phyloP scores from a whole-genome alignment of 2,329 filamentous ascomycete genomes.

The Chaetomium globosum region DNA sequence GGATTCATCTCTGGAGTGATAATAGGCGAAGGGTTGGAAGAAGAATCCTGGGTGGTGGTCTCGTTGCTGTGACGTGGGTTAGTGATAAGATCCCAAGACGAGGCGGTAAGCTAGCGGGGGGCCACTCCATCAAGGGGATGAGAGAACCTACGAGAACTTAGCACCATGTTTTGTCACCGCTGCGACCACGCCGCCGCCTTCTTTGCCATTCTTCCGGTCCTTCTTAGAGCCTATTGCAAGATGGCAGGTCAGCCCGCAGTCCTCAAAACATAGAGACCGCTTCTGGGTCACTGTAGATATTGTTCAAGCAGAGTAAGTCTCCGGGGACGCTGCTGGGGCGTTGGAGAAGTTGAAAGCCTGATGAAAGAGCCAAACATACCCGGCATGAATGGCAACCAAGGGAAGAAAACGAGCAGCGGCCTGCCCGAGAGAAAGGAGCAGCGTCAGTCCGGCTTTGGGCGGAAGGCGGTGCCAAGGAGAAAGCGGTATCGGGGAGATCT shows the following conservation, averaged over 20 bases:
- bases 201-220: constrained; percentile 59
- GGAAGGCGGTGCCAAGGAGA: constrained; percentile 14
- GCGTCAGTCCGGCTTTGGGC: constrained; percentile 17
- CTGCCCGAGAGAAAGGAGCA: constrained; percentile 30
- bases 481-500: background rate
- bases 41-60: constrained; percentile 42
- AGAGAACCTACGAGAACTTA: constrained; percentile 53
- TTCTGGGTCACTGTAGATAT: background rate
- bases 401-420: constrained; percentile 32
- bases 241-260: constrained; percentile 31
- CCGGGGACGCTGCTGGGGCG: background rate
- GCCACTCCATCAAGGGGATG: background rate
- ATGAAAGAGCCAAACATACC: constrained; percentile 30
- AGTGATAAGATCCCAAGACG: constrained; percentile 16
- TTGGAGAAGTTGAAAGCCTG: background rate
- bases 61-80: constrained; percentile 36
- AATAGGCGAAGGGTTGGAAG: constrained; percentile 50
- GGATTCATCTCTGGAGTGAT: constrained; percentile 53
- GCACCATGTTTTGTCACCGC: constrained; percentile 57
- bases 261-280: background rate
- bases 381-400: constrained; percentile 38
- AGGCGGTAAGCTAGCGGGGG: background rate
- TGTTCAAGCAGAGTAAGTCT: background rate
- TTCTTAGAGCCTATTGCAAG: constrained; percentile 50
- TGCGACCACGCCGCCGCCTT: constrained; percentile 55